phyloP scores from a whole-genome alignment of 2,329 filamentous ascomycete genomes.

The Cryphonectria naterciae region DNA sequence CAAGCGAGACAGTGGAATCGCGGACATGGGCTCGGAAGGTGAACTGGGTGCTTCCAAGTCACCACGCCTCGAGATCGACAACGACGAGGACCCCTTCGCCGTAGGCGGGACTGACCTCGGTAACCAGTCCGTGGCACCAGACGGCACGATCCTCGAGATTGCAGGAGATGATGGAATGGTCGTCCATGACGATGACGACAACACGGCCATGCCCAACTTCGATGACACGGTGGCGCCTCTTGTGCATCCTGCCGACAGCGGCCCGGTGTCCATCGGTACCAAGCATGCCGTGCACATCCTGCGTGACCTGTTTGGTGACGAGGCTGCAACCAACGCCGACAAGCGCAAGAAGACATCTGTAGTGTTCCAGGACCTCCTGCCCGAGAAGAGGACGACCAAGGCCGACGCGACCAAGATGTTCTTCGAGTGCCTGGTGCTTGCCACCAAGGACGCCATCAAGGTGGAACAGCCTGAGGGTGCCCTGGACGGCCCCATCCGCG shows the following conservation, averaged over 20 bases:
- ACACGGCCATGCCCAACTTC: slow-evolving; percentile 63
- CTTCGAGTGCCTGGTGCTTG: slow-evolving; percentile 93
- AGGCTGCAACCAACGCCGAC: slow-evolving; percentile 69
- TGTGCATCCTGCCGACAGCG: slow-evolving; percentile 80
- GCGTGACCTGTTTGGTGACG: slow-evolving; percentile 80
- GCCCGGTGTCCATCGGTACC: slow-evolving; percentile 86
- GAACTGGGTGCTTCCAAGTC: slow-evolving; percentile 67
- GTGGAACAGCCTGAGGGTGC: slow-evolving; percentile 79
- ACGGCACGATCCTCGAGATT: slow-evolving; percentile 68
- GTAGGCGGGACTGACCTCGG: slow-evolving; percentile 55
- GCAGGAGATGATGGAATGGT: slow-evolving; percentile 58
- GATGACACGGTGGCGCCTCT: slow-evolving; percentile 78
- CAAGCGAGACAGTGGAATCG: slow-evolving; percentile 87
- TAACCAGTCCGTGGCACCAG: slow-evolving; percentile 57
- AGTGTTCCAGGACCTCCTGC: slow-evolving; percentile 88
- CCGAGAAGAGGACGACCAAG: slow-evolving; percentile 77
- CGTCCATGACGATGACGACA: slow-evolving; percentile 51
- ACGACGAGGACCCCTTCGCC: slow-evolving; percentile 63
- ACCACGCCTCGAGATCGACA: slow-evolving; percentile 69
- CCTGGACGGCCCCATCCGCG: slow-evolving; percentile 79
- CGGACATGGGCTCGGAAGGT: slow-evolving; percentile 71
- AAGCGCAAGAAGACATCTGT: slow-evolving; percentile 78
- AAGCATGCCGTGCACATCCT: slow-evolving; percentile 96
- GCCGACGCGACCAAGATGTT: slow-evolving; percentile 99
- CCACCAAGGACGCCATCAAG: slow-evolving; percentile 97